Percentiles rank a stretch among this genome's conserved stretches.
Conservation (phyloP, 495 filamentous ascomycete species). For the Podospora conica region DNA sequence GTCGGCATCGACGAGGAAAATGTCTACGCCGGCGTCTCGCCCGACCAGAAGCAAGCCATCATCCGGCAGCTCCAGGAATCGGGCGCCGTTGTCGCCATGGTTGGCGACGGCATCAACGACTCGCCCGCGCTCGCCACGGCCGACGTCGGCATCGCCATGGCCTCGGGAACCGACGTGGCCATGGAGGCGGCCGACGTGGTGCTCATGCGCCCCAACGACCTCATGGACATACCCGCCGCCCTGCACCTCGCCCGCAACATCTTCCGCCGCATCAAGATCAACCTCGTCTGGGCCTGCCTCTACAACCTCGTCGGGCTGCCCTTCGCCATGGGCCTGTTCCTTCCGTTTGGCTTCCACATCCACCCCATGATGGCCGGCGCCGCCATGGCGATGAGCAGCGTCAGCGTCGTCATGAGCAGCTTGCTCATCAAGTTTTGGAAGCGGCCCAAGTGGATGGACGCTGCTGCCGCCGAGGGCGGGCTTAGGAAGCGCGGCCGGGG, state of each 20-base stretch:
- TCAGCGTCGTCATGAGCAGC: slow-evolving; percentile 82
- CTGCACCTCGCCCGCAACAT: slow-evolving; percentile 78
- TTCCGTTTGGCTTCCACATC: slow-evolving; percentile 80
- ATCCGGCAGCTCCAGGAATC: slow-evolving; percentile 64
- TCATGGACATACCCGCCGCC: slow-evolving; percentile 84
- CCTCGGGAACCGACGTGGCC: slow-evolving; percentile 90
- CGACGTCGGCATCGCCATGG: slow-evolving; percentile 85
- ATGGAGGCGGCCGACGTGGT: slow-evolving; percentile 97
- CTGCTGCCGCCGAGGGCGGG: slow-evolving; percentile 44
- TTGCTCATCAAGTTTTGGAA: slow-evolving; percentile 83
- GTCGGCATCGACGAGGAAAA: slow-evolving; percentile 72
- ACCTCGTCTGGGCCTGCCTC: slow-evolving; percentile 82
- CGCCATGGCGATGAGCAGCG: slow-evolving; percentile 87
- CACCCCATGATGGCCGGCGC: slow-evolving; percentile 93
- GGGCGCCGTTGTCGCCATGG: slow-evolving; percentile 86
- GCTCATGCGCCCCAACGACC: slow-evolving; percentile 84
- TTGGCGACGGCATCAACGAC: slow-evolving; percentile 98
- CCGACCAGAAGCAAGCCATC: slow-evolving; percentile 81
- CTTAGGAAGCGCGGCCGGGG: slow-evolving; percentile 39
- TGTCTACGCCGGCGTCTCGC: slow-evolving; percentile 77
- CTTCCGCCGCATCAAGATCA: slow-evolving; percentile 89
- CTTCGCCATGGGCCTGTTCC: slow-evolving; percentile 92
- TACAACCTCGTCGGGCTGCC: slow-evolving; percentile 93
- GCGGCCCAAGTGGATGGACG: slow-evolving; percentile 83
- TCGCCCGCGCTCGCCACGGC: slow-evolving; percentile 92